Conservation (phyloP, 176 grass and related monocot species). For the Zoysia japonica region DNA sequence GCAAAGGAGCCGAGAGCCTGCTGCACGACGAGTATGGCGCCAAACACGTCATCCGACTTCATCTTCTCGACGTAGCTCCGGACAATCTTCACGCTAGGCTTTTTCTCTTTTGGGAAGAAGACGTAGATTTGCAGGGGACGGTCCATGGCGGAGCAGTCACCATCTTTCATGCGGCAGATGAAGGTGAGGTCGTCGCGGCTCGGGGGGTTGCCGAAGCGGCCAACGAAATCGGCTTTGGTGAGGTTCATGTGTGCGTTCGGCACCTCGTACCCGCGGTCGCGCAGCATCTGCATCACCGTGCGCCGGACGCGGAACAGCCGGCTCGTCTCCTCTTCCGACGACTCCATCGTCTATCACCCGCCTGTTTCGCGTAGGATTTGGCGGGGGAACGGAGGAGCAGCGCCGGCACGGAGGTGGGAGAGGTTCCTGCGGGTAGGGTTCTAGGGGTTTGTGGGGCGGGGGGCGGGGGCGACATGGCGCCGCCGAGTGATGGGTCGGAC, state of each 20-base stretch:
- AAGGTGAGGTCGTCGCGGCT: slow-evolving; percentile 52
- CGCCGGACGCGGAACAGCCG: slow-evolving; percentile 69
- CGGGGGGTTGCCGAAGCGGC: slow-evolving; percentile 41
- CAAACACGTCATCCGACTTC: slow-evolving; percentile 65
- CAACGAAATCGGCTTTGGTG: slow-evolving; percentile 39
- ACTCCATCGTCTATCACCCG: slow-evolving; percentile 31
- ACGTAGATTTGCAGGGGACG: slow-evolving; percentile 53
- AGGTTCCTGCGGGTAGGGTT: slow-evolving; percentile 29
- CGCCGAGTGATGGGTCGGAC: too few species aligned
- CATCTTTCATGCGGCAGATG: too few species aligned
- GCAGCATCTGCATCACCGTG: slow-evolving; percentile 79
- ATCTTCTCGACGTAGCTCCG: slow-evolving; percentile 79
- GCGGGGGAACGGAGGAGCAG: background rate
- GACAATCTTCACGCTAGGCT: slow-evolving; percentile 73
- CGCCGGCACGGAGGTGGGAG: background rate
- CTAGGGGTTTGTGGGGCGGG: background rate
- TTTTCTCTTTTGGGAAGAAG: slow-evolving; percentile 71
- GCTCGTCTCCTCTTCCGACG: slow-evolving; percentile 55
- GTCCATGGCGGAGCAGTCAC: too few species aligned
- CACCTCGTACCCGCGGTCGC: slow-evolving; percentile 63
- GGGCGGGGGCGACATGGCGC: too few species aligned
- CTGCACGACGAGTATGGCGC: slow-evolving; percentile 73
- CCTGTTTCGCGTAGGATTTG: background rate
- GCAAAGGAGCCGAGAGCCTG: slow-evolving; percentile 72
- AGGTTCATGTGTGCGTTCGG: slow-evolving; percentile 23